phyloP scores from a whole-genome alignment of 306 rosid species.

The Cucumis hystrix region DNA sequence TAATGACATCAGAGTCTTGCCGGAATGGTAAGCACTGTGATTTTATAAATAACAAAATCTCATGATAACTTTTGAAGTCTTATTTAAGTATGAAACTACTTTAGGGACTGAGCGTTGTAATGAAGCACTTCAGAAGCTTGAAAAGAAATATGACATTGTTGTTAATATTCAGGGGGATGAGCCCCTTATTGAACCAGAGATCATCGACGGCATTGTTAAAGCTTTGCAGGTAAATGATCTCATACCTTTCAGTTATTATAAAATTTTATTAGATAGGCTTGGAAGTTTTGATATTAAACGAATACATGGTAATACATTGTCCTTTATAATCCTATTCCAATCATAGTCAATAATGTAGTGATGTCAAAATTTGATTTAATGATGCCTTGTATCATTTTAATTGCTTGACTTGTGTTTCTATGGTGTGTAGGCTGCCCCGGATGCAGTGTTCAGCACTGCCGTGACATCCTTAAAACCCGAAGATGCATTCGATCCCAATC shows the following conservation, averaged over 20 bases:
- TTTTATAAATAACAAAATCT: neutral
- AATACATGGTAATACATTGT: neutral
- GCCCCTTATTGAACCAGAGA: constrained; percentile 91
- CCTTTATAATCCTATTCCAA: neutral
- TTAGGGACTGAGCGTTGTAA: constrained; percentile 88
- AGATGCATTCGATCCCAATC: constrained; percentile 78
- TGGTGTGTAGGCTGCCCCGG: constrained; percentile 72
- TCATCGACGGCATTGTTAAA: constrained; percentile 79
- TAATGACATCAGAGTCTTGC: constrained; percentile 92
- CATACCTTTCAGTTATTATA: neutral
- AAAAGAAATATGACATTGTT: constrained; percentile 70
- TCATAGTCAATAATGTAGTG: neutral
- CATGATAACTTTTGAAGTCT: neutral
- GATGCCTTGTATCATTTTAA: neutral
- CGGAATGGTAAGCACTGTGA: constrained; percentile 43
- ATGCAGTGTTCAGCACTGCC: constrained; percentile 98
- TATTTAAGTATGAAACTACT: neutral
- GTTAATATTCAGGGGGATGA: constrained; percentile 98
- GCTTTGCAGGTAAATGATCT: constrained; percentile 60
- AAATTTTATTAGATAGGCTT: neutral
- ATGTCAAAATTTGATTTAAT: neutral
- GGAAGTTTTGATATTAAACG: neutral
- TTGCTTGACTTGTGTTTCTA: constrained; percentile 1
- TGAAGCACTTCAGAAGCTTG: constrained; percentile 83
- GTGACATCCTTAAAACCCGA: constrained; percentile 78